These are phyloP conservation scores for Penicillium sp. DNA, from an alignment of 2,329 filamentous ascomycete genomes.

Conservation along the genomic window DNA sequence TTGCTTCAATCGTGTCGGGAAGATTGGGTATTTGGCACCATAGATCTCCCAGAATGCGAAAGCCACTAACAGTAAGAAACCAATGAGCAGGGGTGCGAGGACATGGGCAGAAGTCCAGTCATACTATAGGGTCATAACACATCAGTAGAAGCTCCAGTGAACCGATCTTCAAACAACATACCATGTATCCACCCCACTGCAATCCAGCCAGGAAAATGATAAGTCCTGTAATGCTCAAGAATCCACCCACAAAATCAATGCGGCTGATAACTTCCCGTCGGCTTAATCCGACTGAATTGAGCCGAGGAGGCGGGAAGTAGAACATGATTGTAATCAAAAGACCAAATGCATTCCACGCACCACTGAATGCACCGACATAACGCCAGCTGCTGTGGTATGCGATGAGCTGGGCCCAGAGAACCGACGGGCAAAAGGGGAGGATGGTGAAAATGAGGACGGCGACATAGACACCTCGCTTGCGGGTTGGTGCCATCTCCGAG, in stretches of 20 bases:
- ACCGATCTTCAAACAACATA: slow-evolving; percentile 11
- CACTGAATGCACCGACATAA: slow-evolving; percentile 45
- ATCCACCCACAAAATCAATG: slow-evolving; percentile 53
- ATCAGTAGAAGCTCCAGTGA: slow-evolving; percentile 1
- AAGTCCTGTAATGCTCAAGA: slow-evolving; percentile 50
- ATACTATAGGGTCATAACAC: slow-evolving; percentile 32
- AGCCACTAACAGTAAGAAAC: slow-evolving; percentile 42
- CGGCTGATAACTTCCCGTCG: slow-evolving; percentile 43
- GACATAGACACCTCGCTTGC: slow-evolving; percentile 64
- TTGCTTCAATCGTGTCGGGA: slow-evolving; percentile 46
- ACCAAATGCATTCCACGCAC: slow-evolving; percentile 44
- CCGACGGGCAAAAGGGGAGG: slow-evolving; percentile 62
- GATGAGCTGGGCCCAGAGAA: slow-evolving; percentile 61
- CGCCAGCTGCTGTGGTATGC: slow-evolving; percentile 47
- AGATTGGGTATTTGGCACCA: slow-evolving; percentile 48
- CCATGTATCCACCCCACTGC: slow-evolving; percentile 54
- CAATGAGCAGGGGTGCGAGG: slow-evolving; percentile 47
- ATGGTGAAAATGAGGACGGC: slow-evolving; percentile 61
- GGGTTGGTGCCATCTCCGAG: slow-evolving; percentile 65
- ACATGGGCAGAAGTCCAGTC: slow-evolving; percentile 48
- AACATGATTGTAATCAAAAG: slow-evolving; percentile 44
- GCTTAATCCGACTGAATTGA: slow-evolving; percentile 41
- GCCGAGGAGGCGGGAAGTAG: slow-evolving; percentile 48
- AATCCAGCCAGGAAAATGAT: slow-evolving; percentile 51
- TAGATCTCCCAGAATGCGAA: slow-evolving; percentile 51